These are phyloP conservation scores for Porpolomopsis calyptriformis DNA, from an alignment of 768 basidiomycete species.

Conservation along the genomic window DNA sequence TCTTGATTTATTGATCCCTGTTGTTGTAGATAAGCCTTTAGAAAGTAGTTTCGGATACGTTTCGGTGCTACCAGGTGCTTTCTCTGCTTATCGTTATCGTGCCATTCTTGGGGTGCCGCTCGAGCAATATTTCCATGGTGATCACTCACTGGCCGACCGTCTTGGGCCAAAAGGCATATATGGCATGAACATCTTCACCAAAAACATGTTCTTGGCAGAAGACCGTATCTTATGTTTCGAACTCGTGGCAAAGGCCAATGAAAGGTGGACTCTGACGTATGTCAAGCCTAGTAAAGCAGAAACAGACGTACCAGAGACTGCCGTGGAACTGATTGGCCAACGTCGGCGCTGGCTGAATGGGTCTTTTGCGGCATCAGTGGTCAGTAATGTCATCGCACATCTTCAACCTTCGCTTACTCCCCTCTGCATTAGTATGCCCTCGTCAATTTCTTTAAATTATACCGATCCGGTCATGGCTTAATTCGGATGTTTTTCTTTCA, in stretches of 20 bases:
- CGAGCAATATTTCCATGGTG: constrained; percentile 81
- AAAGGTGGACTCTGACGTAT: constrained; percentile 78
- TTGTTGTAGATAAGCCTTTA: constrained; percentile 66
- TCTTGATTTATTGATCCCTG: neutral
- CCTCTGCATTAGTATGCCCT: constrained; percentile 58
- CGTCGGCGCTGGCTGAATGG: constrained; percentile 96
- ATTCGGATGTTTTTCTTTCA: constrained; percentile 97
- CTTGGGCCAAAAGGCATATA: constrained; percentile 90
- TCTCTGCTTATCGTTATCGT: constrained; percentile 90
- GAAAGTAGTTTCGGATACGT: constrained; percentile 96
- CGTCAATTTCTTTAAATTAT: constrained; percentile 88
- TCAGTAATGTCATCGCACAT: constrained; percentile 27
- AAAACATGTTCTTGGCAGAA: constrained; percentile 54
- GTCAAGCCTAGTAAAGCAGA: constrained; percentile 96
- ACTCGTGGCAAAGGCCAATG: constrained; percentile 80
- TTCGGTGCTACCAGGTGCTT: constrained; percentile 90
- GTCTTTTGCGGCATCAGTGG: constrained; percentile 86
- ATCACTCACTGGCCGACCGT: constrained; percentile 82
- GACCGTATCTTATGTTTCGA: constrained; percentile 92
- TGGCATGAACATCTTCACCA: constrained; percentile 95
- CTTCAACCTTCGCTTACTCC: constrained; percentile 6
- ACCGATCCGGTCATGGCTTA: constrained; percentile 76
- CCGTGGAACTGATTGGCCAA: constrained; percentile 87
- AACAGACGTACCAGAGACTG: constrained; percentile 92
- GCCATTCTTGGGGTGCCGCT: constrained; percentile 85